Evolutionary conservation across 192 early-diverging fungal species (phyloP), one percentile per base, ranked within the genome.

Genomic region (Rhizophagus prolifer): DNA sequence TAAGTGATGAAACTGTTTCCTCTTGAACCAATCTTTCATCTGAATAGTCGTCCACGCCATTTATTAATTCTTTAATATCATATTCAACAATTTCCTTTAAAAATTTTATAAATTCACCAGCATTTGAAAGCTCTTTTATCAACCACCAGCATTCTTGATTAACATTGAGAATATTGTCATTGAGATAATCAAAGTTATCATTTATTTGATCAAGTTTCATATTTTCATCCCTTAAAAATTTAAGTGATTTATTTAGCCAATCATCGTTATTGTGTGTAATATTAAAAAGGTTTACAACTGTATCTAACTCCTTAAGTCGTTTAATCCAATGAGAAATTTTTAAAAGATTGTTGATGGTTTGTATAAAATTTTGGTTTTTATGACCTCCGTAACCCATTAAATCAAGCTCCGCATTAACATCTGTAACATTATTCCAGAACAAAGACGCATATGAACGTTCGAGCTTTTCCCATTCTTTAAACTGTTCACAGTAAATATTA

Each of bases 21-120:
- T 79, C 70, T 60, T 76, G 75, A 28, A 76, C 58, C 14, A 68
- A 66, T 30, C 63, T 61, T 65, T 76, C 78, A 50, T 79, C 78
- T 9, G 77, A 63, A 50, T 72, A 59, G 12, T 78, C 78, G 25
- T 79, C 78, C 41, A 75, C 78, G 9, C 62, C 72, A 60, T 79
- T 79, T 68, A 79, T 79, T 34, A 72, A 64, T 65, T 79, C 75
- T 23, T 79, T 73, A 50, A 79, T 26, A 44, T 72, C 78, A 26
- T 79, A 50, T 23, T 62, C 60, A 12, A 36, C 66, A 41, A 68
- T 58, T 23, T 16, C 16, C 7, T 28, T 9, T n/a, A 68, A 23
- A 16, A 36, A 68, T 0, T 5, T 9, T 14, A 68, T n/a, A 9
- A 68, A 68, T 10, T 68, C 66, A 41, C 12, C 25, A 23, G 68